These are phyloP conservation scores for Erysimum cheiri DNA, from an alignment of 441 rosid species.

Conservation along the genomic window DNA sequence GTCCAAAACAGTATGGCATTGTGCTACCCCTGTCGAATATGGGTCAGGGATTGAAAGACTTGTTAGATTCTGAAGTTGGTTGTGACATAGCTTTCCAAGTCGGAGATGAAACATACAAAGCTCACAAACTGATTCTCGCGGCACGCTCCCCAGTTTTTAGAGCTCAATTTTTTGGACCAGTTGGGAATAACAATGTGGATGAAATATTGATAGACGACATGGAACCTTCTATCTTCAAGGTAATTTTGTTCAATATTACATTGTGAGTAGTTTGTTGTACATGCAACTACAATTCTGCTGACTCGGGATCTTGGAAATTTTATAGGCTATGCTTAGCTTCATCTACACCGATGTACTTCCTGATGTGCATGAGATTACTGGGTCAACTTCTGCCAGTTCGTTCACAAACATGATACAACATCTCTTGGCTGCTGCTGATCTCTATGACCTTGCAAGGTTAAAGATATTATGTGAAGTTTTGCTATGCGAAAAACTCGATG, in stretches of 20 bases:
- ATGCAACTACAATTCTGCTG: constrained; percentile 21
- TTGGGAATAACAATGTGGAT: constrained; percentile 68
- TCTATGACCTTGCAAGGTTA: constrained; percentile 80
- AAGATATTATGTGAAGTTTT: constrained; percentile 77
- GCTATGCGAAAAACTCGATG: constrained; percentile 72
- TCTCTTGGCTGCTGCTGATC: constrained; percentile 84
- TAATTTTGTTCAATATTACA: constrained; percentile 43
- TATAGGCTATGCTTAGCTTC: constrained; percentile 84
- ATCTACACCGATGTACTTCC: constrained; percentile 84
- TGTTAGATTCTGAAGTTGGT: constrained; percentile 79
- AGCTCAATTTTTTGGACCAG: constrained; percentile 84
- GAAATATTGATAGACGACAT: constrained; percentile 68
- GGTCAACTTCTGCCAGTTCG: constrained; percentile 59
- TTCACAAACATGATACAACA: constrained; percentile 85
- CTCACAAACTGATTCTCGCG: constrained; percentile 78
- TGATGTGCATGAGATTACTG: constrained; percentile 68
- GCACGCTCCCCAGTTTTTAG: constrained; percentile 83
- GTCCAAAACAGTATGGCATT: constrained; percentile 72
- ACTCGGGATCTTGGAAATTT: constrained; percentile 20
- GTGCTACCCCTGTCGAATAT: constrained; percentile 70
- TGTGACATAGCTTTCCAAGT: constrained; percentile 75
- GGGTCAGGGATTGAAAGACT: constrained; percentile 71
- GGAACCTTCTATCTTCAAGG: constrained; percentile 86
- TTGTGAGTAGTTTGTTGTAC: not conserved
- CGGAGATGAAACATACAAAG: constrained; percentile 71